Conservation (phyloP, 2,329 filamentous ascomycete genomes). For the Fonsecaea monophora region DNA sequence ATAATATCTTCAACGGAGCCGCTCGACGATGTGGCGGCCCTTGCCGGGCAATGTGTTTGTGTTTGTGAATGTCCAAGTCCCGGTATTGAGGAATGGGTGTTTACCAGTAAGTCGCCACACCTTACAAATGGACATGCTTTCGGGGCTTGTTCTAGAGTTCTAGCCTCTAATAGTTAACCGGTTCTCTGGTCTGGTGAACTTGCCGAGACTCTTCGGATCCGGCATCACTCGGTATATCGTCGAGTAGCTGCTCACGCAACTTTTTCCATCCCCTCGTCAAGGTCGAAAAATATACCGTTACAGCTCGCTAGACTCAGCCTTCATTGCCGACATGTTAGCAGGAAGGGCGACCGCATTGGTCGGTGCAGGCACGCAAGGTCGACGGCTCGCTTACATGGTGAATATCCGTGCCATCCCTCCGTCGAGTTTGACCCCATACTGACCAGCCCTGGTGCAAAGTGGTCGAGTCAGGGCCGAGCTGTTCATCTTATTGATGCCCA, state of each 20-base stretch:
- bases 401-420: constrained; percentile 9
- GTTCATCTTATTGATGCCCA: constrained; percentile 45
- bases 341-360: constrained; percentile 40
- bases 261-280: background rate
- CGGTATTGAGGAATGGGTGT: too few relatives aligned
- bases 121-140: too few relatives aligned
- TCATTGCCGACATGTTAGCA: background rate
- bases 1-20: too few relatives aligned
- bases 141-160: too few relatives aligned
- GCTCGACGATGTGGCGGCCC: too few relatives aligned
- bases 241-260: background rate
- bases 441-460: constrained; percentile 37
- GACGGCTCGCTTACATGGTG: constrained; percentile 49
- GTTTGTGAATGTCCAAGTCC: too few relatives aligned
- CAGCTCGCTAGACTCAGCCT: background rate
- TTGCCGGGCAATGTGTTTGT: too few relatives aligned
- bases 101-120: too few relatives aligned
- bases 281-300: background rate
- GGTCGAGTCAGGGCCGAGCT: constrained; percentile 45
- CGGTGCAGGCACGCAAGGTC: constrained; percentile 47
- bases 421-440: background rate
- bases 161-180: too few relatives aligned
- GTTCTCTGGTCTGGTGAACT: too few relatives aligned
- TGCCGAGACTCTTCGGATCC: constrained; percentile 1
- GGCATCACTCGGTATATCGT: background rate